A percentile compares a stretch with the other conserved stretches of the same genome.
phyloP scores from a whole-genome alignment of 208 protist species.

The Leishmania braziliensis region DNA sequence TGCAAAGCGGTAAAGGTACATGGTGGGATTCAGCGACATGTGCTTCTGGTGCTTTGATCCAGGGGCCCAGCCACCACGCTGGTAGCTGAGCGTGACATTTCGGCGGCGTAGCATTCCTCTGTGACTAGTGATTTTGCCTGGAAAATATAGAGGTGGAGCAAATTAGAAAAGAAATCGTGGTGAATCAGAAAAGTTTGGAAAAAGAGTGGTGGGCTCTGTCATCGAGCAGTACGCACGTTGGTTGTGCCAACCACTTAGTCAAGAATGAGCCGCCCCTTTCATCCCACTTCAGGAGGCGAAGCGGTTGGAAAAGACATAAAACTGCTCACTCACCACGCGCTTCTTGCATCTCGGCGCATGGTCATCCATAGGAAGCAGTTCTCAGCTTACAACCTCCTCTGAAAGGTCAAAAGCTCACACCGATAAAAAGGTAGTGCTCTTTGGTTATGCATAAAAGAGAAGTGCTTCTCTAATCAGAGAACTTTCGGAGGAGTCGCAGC shows the following conservation, averaged over 20 bases:
- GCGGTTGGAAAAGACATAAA: not conserved
- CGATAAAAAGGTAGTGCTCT: constrained; percentile 5
- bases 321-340: not conserved
- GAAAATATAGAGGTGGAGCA: not conserved
- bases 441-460: not conserved
- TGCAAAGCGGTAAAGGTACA: constrained; percentile 86
- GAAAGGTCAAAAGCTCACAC: constrained; percentile 3
- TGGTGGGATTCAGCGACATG: constrained; percentile 82
- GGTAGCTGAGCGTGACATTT: constrained; percentile 47
- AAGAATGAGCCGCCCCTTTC: not conserved
- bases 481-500: constrained; percentile 65
- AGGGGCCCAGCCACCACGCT: constrained; percentile 81
- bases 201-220: not conserved
- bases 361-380: not conserved
- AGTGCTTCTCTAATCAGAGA: constrained; percentile 46
- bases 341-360: too few species aligned
- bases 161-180: not conserved
- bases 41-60: constrained; percentile 91
- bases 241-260: not conserved
- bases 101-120: constrained; percentile 32
- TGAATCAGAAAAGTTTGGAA: not conserved
- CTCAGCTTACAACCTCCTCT: not conserved
- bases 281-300: not conserved
- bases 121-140: not conserved
- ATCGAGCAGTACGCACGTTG: not conserved